phyloP scores from a whole-genome alignment of 176 grass and related monocot species.

The Cymbopogon citratus region DNA sequence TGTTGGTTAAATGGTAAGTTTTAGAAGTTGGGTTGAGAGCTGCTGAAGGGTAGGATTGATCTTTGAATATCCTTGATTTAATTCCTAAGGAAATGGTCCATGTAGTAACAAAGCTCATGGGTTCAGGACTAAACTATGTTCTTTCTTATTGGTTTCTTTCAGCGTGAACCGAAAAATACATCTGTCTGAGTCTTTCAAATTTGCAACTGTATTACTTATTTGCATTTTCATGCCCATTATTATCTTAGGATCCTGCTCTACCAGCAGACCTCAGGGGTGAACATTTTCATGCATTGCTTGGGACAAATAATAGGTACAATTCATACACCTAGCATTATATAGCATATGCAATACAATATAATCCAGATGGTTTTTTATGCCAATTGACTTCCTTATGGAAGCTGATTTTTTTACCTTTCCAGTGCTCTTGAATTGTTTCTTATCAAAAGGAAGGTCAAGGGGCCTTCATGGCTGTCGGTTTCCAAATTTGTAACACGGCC shows the following conservation, averaged over 20 bases:
- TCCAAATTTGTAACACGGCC: slow-evolving; percentile 67
- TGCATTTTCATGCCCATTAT: background rate
- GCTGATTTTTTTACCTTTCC: slow-evolving; percentile 29
- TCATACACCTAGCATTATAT: background rate
- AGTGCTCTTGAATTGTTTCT: slow-evolving; percentile 94
- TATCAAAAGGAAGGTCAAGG: slow-evolving; percentile 93
- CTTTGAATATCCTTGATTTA: background rate
- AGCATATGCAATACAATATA: background rate
- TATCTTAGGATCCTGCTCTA: slow-evolving; percentile 66
- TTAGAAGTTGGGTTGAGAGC: background rate
- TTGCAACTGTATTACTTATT: slow-evolving; percentile 13
- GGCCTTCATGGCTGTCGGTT: slow-evolving; percentile 84
- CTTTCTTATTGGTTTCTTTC: background rate
- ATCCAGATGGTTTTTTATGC: slow-evolving; percentile 6
- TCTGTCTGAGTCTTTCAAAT: background rate
- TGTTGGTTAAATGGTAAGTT: background rate
- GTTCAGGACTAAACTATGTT: background rate
- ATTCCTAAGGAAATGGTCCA: background rate
- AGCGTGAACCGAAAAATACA: background rate
- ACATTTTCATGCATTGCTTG: slow-evolving; percentile 84
- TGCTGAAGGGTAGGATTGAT: background rate
- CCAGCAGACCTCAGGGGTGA: slow-evolving; percentile 73
- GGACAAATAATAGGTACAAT: slow-evolving; percentile 74
- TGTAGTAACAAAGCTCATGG: background rate
- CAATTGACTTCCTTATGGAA: slow-evolving; percentile 16